These are phyloP conservation scores for Aureobasidium sp. DNA, from an alignment of 2,329 filamentous ascomycete species.

Conservation along the genomic window DNA sequence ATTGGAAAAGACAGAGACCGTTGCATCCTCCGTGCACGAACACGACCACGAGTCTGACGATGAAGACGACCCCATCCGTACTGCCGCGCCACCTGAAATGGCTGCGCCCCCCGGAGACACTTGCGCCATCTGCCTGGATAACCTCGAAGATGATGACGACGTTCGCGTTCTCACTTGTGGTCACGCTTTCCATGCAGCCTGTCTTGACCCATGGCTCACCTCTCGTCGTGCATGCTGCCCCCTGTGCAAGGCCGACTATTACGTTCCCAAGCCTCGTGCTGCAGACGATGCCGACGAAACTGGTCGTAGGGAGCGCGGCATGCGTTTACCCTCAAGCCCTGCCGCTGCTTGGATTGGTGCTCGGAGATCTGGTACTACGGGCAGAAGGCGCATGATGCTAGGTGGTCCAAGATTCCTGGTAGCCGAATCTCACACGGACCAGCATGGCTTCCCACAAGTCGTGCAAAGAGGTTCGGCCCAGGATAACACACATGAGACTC, in stretches of 20 bases:
- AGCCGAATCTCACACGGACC: slow-evolving; percentile 15
- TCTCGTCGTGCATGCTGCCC: slow-evolving; percentile 91
- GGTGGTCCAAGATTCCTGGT: slow-evolving; percentile 24
- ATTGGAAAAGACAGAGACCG: slow-evolving; percentile 28
- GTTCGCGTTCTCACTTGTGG: slow-evolving; percentile 89
- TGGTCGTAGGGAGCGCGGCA: slow-evolving; percentile 17
- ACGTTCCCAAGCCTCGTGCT: slow-evolving; percentile 80
- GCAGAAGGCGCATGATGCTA: slow-evolving; percentile 25
- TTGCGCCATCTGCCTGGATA: slow-evolving; percentile 94
- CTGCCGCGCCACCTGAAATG: slow-evolving; percentile 73
- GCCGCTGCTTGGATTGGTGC: slow-evolving; percentile 25
- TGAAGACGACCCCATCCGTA: slow-evolving; percentile 70
- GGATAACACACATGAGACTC: not conserved
- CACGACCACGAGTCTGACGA: slow-evolving; percentile 48
- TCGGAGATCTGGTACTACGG: slow-evolving; percentile 20
- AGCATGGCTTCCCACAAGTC: slow-evolving; percentile 1
- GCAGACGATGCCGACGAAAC: slow-evolving; percentile 38
- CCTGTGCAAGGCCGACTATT: slow-evolving; percentile 97
- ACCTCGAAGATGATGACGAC: slow-evolving; percentile 89
- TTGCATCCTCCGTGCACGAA: slow-evolving; percentile 23
- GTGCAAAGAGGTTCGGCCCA: not conserved
- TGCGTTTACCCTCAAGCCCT: slow-evolving; percentile 23
- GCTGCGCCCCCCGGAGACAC: slow-evolving; percentile 79
- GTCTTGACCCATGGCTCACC: slow-evolving; percentile 94
- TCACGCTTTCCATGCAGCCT: slow-evolving; percentile 96